Evolutionary conservation across 164 flowering plant genomes (phyloP).

Genomic region (Buxus sempervirens): DNA sequence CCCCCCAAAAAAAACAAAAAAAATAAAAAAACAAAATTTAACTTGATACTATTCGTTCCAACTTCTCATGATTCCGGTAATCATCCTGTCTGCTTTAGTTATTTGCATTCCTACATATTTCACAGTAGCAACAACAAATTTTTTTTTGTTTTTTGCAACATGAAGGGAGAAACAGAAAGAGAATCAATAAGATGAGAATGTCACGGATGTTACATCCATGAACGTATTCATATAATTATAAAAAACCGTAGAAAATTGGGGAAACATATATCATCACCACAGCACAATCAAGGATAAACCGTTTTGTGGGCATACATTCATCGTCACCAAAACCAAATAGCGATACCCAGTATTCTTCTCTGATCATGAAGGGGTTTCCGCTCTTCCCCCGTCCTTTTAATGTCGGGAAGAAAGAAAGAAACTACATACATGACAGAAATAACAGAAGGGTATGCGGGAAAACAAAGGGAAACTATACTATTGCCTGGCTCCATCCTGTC

Average conservation of each 20-base stretch:
- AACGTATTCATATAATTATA: constrained; percentile 18
- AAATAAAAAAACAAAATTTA: neutral
- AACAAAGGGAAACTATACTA: constrained; percentile 17
- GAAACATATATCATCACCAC: constrained; percentile 25
- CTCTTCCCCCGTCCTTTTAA: constrained; percentile 20
- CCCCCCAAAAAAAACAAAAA: neutral
- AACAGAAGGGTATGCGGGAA: constrained; percentile 9
- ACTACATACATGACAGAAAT: neutral
- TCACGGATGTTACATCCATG: constrained; percentile 21
- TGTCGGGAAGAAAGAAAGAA: neutral
- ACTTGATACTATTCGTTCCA: neutral
- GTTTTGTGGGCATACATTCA: constrained; percentile 14
- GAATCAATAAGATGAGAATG: constrained; percentile 7
- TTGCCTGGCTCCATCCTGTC: constrained; percentile 85
- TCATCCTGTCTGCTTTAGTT: neutral
- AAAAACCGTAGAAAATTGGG: constrained; percentile 27
- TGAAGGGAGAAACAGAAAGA: constrained; percentile 3
- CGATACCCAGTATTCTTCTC: constrained; percentile 1
- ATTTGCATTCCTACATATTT: neutral
- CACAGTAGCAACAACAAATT: constrained; percentile 1
- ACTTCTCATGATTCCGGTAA: neutral
- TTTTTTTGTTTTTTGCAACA: too few relatives aligned
- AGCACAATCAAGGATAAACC: constrained; percentile 13
- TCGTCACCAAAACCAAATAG: constrained; percentile 1
- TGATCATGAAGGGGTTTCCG: constrained; percentile 15